Evolutionary conservation across 2,329 filamentous ascomycete species (phyloP).

Genomic region (Hypoxylon sp.): DNA sequence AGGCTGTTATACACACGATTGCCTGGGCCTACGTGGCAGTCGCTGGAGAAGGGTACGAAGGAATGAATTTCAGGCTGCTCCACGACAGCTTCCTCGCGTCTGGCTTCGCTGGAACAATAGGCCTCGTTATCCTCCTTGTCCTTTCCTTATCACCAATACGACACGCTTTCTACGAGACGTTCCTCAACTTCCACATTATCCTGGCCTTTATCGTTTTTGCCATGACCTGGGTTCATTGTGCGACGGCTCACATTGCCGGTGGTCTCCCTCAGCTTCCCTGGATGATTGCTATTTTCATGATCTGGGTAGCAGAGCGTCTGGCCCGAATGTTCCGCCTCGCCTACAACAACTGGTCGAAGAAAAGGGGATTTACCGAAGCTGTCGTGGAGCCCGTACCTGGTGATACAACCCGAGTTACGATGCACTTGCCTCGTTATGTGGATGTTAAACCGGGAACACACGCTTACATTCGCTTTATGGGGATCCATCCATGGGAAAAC

Average conservation of each 20-base stretch:
- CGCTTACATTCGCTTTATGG: conserved; percentile 79
- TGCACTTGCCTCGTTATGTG: conserved; percentile 77
- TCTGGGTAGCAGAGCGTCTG: conserved; percentile 83
- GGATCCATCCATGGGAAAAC: conserved; percentile 77
- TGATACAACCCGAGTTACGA: conserved; percentile 78
- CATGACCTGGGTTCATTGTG: conserved; percentile 84
- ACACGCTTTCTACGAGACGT: conserved; percentile 97
- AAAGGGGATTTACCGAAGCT: conserved; percentile 73
- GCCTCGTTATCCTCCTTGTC: conserved; percentile 77
- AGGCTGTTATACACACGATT: conserved; percentile 78
- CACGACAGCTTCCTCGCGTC: conserved; percentile 76
- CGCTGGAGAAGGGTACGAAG: conserved; percentile 73
- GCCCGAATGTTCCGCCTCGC: conserved; percentile 74
- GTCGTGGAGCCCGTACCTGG: conserved; percentile 77
- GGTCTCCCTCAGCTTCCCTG: conserved; percentile 80
- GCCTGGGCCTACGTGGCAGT: conserved; percentile 82
- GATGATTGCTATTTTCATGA: conserved; percentile 78
- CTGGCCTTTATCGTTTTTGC: conserved; percentile 78
- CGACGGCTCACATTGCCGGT: conserved; percentile 74
- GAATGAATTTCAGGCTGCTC: conserved; percentile 68
- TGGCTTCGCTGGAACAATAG: conserved; percentile 72
- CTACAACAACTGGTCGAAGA: conserved; percentile 75
- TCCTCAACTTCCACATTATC: conserved; percentile 87
- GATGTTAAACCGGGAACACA: conserved; percentile 79
- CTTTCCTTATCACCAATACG: conserved; percentile 84